Conservation (phyloP, 495 filamentous ascomycete species). For the Aspergillus bridgeri region DNA sequence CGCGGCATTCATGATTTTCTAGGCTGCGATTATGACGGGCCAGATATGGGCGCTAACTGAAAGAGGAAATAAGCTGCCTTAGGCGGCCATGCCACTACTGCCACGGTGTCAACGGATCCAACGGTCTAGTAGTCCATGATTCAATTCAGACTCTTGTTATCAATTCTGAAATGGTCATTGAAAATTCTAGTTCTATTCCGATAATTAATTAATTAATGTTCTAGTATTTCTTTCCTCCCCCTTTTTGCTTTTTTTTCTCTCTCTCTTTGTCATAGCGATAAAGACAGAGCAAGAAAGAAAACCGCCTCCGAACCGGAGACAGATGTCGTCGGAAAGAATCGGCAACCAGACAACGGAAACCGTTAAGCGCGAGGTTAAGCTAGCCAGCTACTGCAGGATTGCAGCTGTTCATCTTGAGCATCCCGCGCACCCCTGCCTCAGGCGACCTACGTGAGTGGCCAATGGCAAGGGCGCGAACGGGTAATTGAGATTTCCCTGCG, state of each 20-base stretch:
- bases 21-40: not conserved
- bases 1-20: not conserved
- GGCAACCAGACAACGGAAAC: not conserved
- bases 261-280: too few species aligned
- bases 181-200: too few species aligned
- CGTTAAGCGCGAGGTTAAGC: constrained; percentile 5
- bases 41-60: not conserved
- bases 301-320: not conserved
- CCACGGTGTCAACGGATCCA: not conserved
- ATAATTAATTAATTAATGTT: too few species aligned
- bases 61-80: not conserved
- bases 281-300: not conserved
- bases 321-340: constrained; percentile 1
- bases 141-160: too few species aligned
- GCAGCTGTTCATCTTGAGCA: constrained; percentile 1
- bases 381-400: constrained; percentile 1
- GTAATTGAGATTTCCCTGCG: not conserved
- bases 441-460: not conserved
- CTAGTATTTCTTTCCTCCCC: too few species aligned
- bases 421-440: constrained; percentile 1
- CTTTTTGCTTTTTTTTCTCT: too few species aligned
- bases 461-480: not conserved
- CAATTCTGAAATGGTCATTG: too few species aligned
- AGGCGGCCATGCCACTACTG: not conserved
- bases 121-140: not conserved